These are phyloP conservation scores for Penicillium frequentans DNA, from an alignment of 2,329 filamentous ascomycete species.

Conservation along the genomic window DNA sequence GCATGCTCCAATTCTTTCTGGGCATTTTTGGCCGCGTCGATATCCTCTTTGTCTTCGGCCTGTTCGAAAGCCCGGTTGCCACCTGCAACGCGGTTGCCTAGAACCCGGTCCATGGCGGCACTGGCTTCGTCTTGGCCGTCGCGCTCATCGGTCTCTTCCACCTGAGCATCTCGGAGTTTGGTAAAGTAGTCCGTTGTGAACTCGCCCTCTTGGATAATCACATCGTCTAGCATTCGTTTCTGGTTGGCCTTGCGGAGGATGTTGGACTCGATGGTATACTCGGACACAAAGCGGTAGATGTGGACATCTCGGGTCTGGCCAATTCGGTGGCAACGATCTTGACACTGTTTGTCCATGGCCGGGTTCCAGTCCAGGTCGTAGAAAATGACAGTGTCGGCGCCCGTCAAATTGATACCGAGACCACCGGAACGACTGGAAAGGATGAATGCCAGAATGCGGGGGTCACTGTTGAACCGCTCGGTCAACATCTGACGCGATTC, in stretches of 20 bases:
- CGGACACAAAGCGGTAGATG: slow-evolving; percentile 90
- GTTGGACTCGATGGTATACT: slow-evolving; percentile 96
- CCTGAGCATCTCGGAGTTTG: slow-evolving; percentile 68
- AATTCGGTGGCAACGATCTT: slow-evolving; percentile 95
- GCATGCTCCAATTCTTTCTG: slow-evolving; percentile 83
- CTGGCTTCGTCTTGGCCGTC: slow-evolving; percentile 71
- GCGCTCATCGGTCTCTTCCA: slow-evolving; percentile 61
- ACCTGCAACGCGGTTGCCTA: slow-evolving; percentile 66
- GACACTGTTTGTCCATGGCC: slow-evolving; percentile 99
- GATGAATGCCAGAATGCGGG: slow-evolving; percentile 91
- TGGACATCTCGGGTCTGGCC: slow-evolving; percentile 97
- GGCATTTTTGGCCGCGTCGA: slow-evolving; percentile 80
- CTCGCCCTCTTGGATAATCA: slow-evolving; percentile 96
- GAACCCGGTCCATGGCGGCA: slow-evolving; percentile 80
- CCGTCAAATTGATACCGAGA: slow-evolving; percentile 92
- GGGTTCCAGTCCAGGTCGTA: slow-evolving; percentile 99
- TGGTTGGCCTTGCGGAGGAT: slow-evolving; percentile 95
- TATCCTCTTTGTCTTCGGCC: slow-evolving; percentile 90
- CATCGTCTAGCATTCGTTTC: slow-evolving; percentile 95
- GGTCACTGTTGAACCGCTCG: slow-evolving; percentile 94
- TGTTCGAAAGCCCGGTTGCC: slow-evolving; percentile 77
- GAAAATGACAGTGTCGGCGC: slow-evolving; percentile 96
- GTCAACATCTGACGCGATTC: slow-evolving; percentile 94
- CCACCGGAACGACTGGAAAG: slow-evolving; percentile 92
- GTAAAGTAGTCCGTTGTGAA: slow-evolving; percentile 98